Percentiles rank a stretch among this genome's conserved stretches.
Evolutionary conservation across 345 rosid species (phyloP).

Genomic region (Eucalyptus melliodora): DNA sequence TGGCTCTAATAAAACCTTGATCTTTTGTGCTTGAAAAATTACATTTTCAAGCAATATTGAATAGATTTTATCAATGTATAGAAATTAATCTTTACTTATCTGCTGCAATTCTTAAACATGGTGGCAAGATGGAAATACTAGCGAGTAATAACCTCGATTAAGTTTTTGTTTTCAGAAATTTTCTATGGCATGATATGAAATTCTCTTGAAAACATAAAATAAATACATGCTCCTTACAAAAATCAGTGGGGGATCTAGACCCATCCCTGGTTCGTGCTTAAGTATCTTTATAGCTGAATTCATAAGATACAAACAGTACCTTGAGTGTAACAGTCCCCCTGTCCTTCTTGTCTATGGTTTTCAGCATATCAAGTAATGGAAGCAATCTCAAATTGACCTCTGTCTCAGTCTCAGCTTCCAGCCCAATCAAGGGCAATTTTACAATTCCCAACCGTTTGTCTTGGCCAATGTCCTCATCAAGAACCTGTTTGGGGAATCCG

Average conservation of each 20-base stretch:
- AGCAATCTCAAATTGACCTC: conserved; percentile 55
- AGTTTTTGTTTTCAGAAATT: not conserved
- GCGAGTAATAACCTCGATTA: not conserved
- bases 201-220: not conserved
- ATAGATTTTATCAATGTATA: not conserved
- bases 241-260: not conserved
- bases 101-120: not conserved
- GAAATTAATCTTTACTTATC: not conserved
- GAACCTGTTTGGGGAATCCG: conserved; percentile 39
- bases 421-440: conserved; percentile 53
- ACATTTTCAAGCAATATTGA: not conserved
- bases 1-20: not conserved
- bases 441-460: conserved; percentile 80
- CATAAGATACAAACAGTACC: conserved; percentile 13
- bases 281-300: not conserved
- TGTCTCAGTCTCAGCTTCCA: conserved; percentile 42
- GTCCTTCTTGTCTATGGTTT: conserved; percentile 91
- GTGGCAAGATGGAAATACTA: not conserved
- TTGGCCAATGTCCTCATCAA: conserved; percentile 84
- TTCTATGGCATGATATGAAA: not conserved
- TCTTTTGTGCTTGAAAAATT: not conserved
- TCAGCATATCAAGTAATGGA: conserved; percentile 80
- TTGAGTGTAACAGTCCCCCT: conserved; percentile 73
- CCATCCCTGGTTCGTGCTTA: not conserved
- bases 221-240: not conserved